Percentiles rank a stretch among this genome's conserved stretches.
phyloP scores from a whole-genome alignment of 1,284 basidiomycete species.

The Cystobasidium sp. region DNA sequence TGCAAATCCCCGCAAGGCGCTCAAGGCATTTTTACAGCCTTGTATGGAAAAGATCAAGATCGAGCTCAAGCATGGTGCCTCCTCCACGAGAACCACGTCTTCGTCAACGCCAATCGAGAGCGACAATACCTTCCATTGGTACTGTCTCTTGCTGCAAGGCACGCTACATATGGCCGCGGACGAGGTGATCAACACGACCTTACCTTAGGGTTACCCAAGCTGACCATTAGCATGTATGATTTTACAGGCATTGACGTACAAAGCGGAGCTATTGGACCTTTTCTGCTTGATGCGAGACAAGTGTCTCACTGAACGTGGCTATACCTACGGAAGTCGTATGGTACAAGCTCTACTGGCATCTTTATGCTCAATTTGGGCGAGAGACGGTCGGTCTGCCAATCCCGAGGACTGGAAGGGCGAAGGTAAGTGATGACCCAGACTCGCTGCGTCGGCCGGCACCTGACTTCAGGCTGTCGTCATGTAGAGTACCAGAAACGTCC shows the following conservation, averaged over 20 bases:
- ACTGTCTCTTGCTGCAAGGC: constrained; percentile 76
- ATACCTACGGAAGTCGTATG: constrained; percentile 77
- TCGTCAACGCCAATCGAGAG: constrained; percentile 81
- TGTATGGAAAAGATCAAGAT: constrained; percentile 79
- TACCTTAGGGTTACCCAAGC: neutral
- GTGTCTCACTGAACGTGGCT: constrained; percentile 88
- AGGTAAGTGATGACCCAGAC: constrained; percentile 60
- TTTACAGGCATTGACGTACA: constrained; percentile 71
- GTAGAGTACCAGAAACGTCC: constrained; percentile 56
- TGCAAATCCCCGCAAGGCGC: constrained; percentile 74
- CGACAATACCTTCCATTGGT: constrained; percentile 94
- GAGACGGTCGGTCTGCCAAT: constrained; percentile 83
- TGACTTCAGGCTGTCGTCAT: too few species aligned
- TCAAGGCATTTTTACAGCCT: constrained; percentile 69
- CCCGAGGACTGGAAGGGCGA: constrained; percentile 76
- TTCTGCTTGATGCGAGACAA: constrained; percentile 73
- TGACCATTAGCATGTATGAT: neutral
- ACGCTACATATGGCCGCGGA: constrained; percentile 74
- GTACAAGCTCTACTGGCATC: constrained; percentile 78
- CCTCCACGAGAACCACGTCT: constrained; percentile 84
- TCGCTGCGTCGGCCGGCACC: too few species aligned
- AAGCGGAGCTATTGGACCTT: constrained; percentile 70
- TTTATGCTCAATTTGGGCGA: constrained; percentile 76
- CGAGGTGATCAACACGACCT: constrained; percentile 60
- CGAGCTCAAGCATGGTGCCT: constrained; percentile 89